phyloP scores from a whole-genome alignment of 2,329 filamentous ascomycete genomes.

The Xylariaceae sp. region DNA sequence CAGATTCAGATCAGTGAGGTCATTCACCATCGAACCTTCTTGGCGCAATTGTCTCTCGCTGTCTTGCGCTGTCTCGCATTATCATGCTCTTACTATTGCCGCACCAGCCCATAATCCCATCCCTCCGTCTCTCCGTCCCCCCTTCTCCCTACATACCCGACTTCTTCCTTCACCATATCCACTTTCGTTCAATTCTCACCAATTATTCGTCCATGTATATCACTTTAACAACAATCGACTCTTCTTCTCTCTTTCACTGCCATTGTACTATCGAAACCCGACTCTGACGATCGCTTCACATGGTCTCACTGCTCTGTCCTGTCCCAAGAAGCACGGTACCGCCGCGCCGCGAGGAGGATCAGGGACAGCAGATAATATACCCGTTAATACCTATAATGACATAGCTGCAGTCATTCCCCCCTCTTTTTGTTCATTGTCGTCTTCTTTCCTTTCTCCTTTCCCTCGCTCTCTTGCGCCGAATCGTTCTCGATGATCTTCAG shows the following conservation, averaged over 20 bases:
- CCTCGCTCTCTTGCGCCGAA: neutral
- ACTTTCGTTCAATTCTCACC: neutral
- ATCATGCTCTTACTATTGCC: neutral
- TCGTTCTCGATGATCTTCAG: constrained; percentile 33
- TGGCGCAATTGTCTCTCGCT: neutral
- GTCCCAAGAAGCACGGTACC: constrained; percentile 9
- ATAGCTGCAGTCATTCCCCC: constrained; percentile 15
- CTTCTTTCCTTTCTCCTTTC: neutral
- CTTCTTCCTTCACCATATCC: neutral
- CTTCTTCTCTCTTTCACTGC: neutral
- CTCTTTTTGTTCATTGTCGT: neutral
- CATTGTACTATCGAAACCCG: neutral
- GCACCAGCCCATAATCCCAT: neutral
- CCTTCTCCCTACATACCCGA: neutral
- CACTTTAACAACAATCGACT: constrained; percentile 7
- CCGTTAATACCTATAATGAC: constrained; percentile 13
- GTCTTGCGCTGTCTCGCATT: no score
- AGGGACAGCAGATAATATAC: neutral
- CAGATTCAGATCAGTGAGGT: no score
- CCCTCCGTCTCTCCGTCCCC: no score
- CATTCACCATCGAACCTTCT: neutral
- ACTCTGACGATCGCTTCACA: constrained; percentile 1
- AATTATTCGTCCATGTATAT: constrained; percentile 7
- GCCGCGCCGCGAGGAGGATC: constrained; percentile 1
- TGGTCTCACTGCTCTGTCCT: constrained; percentile 6